These are phyloP conservation scores for Fusarium sp. DNA, from an alignment of 2,329 filamentous ascomycete genomes.

Conservation along the genomic window DNA sequence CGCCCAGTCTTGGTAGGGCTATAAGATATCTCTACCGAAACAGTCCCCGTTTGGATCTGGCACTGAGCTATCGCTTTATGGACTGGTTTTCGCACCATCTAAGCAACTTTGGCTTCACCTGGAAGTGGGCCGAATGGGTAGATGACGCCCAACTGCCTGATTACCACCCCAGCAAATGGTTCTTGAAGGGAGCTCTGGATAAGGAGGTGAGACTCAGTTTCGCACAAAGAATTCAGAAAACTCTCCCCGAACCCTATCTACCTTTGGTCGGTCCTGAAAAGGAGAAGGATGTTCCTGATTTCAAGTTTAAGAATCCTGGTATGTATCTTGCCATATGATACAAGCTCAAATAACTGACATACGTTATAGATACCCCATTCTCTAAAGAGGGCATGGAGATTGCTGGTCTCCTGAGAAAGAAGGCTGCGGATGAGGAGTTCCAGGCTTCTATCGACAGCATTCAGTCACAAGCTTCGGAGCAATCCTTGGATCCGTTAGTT, in stretches of 20 bases:
- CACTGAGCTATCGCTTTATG: conserved; percentile 86
- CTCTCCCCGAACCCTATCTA: conserved; percentile 85
- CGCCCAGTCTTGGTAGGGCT: conserved; percentile 89
- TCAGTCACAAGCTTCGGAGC: conserved; percentile 78
- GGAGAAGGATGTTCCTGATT: conserved; percentile 94
- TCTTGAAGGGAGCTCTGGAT: conserved; percentile 89
- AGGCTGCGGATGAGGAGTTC: conserved; percentile 88
- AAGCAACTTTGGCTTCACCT: conserved; percentile 98
- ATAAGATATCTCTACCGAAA: conserved; percentile 92
- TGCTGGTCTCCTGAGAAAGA: conserved; percentile 81
- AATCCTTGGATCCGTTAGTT: conserved; percentile 80
- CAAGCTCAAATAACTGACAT: background rate
- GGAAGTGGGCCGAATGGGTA: conserved; percentile 99
- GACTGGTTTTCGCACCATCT: conserved; percentile 99
- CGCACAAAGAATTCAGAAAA: conserved; percentile 94
- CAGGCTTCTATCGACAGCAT: conserved; percentile 83
- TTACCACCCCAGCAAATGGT: conserved; percentile 89
- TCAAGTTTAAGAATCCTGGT: conserved; percentile 86
- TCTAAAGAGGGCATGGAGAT: conserved; percentile 86
- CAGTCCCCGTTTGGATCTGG: conserved; percentile 83
- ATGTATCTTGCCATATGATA: conserved; percentile 50
- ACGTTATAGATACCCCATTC: conserved; percentile 75
- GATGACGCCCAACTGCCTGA: conserved; percentile 83
- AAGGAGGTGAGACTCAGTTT: conserved; percentile 98
- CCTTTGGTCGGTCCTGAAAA: conserved; percentile 84